These are phyloP conservation scores for Chaetomium olivaceum DNA, from an alignment of 2,329 filamentous ascomycete species.

Conservation along the genomic window DNA sequence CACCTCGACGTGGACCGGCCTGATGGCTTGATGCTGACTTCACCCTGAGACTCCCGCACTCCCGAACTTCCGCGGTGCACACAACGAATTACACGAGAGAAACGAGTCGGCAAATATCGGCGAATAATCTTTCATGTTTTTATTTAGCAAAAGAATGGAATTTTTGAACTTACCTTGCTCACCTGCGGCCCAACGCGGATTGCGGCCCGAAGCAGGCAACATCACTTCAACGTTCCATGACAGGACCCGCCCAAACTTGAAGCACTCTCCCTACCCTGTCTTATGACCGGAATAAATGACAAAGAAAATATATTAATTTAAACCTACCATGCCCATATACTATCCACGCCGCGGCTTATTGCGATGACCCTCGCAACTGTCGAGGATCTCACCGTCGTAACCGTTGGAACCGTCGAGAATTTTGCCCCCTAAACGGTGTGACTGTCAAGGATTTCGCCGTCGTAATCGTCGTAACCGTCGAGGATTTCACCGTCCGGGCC, in stretches of 20 bases:
- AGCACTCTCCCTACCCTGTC: background rate
- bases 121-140: constrained; percentile 7
- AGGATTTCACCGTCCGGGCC: constrained; percentile 9
- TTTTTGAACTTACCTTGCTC: background rate
- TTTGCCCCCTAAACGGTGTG: too few species aligned
- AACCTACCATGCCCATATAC: background rate
- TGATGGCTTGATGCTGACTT: background rate
- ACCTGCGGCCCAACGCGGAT: constrained; percentile 15
- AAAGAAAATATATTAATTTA: background rate
- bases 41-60: background rate
- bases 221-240: background rate
- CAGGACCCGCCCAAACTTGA: too few species aligned
- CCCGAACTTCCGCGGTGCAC: background rate
- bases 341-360: background rate
- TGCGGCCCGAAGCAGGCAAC: constrained; percentile 16
- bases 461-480: background rate
- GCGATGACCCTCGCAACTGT: background rate
- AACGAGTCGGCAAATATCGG: constrained; percentile 1
- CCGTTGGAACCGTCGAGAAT: background rate
- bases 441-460: too few species aligned
- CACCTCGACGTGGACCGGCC: constrained; percentile 18
- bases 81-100: background rate
- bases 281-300: background rate
- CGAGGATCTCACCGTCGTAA: too few species aligned
- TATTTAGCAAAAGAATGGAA: background rate